These are phyloP conservation scores for Tricholoma saponaceum DNA, from an alignment of 768 basidiomycete species.

Conservation along the genomic window DNA sequence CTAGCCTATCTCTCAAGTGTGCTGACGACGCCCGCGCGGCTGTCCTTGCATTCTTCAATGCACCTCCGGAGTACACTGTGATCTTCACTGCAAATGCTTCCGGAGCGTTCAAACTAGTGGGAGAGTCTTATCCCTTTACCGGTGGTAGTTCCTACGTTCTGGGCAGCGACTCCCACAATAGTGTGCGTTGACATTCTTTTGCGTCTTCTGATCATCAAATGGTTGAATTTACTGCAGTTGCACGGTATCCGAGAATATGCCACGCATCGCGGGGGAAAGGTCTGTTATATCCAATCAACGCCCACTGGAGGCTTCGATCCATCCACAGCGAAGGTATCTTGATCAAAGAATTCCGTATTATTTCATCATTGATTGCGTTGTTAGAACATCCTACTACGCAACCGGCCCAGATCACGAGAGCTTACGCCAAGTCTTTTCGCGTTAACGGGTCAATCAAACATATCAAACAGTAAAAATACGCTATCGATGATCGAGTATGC, in stretches of 20 bases:
- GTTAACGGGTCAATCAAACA: slow-evolving; percentile 78
- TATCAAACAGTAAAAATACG: slow-evolving; percentile 70
- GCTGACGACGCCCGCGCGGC: slow-evolving; percentile 68
- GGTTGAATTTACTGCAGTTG: slow-evolving; percentile 22
- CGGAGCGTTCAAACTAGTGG: slow-evolving; percentile 75
- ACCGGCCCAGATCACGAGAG: slow-evolving; percentile 41
- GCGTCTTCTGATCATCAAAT: background rate
- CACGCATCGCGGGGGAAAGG: slow-evolving; percentile 44
- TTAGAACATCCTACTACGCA: slow-evolving; percentile 53
- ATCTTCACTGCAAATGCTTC: slow-evolving; percentile 81
- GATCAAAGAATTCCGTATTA: background rate
- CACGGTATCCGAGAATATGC: slow-evolving; percentile 81
- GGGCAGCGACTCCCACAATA: slow-evolving; percentile 78
- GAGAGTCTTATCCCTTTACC: slow-evolving; percentile 73
- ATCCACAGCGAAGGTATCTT: slow-evolving; percentile 53
- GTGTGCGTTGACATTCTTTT: slow-evolving; percentile 36
- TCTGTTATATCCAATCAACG: slow-evolving; percentile 64
- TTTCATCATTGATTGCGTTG: slow-evolving; percentile 21
- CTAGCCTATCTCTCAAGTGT: slow-evolving; percentile 61
- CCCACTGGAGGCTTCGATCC: slow-evolving; percentile 61
- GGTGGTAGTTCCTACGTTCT: slow-evolving; percentile 60
- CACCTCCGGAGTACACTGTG: slow-evolving; percentile 73
- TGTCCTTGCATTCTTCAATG: slow-evolving; percentile 74
- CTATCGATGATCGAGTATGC: slow-evolving; percentile 65
- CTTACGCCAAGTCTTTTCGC: slow-evolving; percentile 61